Evolutionary conservation across 1,284 basidiomycete genomes (phyloP).

Genomic region (Trichosporon coremiiforme): DNA sequence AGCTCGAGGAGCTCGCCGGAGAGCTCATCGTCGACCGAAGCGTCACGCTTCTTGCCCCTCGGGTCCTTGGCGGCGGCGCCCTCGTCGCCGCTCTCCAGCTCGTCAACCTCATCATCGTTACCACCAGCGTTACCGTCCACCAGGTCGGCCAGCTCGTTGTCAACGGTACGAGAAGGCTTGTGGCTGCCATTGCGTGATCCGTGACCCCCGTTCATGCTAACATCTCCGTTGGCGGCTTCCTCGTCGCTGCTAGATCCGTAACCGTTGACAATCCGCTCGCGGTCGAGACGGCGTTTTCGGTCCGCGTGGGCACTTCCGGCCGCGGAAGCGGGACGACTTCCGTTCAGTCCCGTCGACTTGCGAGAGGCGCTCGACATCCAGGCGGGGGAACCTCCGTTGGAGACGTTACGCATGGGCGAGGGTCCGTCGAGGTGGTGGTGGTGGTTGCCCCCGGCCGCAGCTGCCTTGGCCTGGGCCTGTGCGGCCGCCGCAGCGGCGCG

Average conservation of each 20-base stretch:
- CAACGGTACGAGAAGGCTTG: conserved; percentile 23
- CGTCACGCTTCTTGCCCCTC: conserved; percentile 38
- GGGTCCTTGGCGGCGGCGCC: conserved; percentile 24
- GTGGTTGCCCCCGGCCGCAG: conserved; percentile 17
- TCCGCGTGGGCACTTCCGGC: conserved; percentile 28
- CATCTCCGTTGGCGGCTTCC: conserved; percentile 23
- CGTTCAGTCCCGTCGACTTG: conserved; percentile 21
- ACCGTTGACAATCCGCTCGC: conserved; percentile 44
- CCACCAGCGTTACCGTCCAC: conserved; percentile 25
- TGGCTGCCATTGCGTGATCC: conserved; percentile 15
- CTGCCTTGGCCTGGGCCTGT: conserved; percentile 17
- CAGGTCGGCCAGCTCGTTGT: conserved; percentile 40
- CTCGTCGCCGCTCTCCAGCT: conserved; percentile 40
- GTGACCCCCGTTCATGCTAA: conserved; percentile 20
- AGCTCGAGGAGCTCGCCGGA: conserved; percentile 44
- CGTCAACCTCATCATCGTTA: conserved; percentile 42
- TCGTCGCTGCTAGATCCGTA: conserved; percentile 43
- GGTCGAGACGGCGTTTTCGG: conserved; percentile 34
- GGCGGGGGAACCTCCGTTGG: conserved; percentile 30
- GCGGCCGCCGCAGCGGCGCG: conserved; percentile 17
- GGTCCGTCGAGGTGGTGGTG: conserved; percentile 18
- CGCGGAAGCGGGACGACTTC: conserved; percentile 25
- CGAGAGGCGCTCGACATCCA: conserved; percentile 32
- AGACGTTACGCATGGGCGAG: conserved; percentile 10
- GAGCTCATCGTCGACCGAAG: conserved; percentile 43